These are phyloP conservation scores for Pseudotulostoma volvatum DNA, from an alignment of 495 filamentous ascomycete genomes.

Conservation along the genomic window DNA sequence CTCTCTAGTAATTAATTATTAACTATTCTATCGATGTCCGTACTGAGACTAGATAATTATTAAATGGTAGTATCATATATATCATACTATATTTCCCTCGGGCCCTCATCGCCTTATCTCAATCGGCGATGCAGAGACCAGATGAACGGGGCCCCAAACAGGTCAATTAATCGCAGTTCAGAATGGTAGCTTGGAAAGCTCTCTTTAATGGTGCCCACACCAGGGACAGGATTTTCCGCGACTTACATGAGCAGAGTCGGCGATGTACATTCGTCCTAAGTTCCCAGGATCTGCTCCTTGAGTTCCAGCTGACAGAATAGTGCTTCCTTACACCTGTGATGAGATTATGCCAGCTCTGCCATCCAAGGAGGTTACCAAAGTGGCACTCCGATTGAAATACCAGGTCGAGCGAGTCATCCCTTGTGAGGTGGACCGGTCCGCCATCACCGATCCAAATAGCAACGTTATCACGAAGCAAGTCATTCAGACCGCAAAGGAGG, in stretches of 20 bases:
- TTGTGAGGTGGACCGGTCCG: constrained; percentile 61
- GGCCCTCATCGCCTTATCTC: too few species aligned
- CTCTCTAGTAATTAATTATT: too few species aligned
- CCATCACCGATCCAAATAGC: constrained; percentile 64
- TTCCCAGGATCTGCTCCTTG: background rate
- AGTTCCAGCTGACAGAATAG: too few species aligned
- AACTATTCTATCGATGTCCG: too few species aligned
- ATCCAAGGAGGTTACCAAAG: constrained; percentile 58
- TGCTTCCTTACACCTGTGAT: constrained; percentile 22
- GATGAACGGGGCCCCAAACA: too few species aligned
- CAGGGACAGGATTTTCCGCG: constrained; percentile 9
- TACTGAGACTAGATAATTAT: too few species aligned
- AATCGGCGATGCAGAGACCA: too few species aligned
- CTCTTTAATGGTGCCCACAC: constrained; percentile 15
- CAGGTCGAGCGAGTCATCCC: constrained; percentile 79
- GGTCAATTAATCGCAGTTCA: constrained; percentile 1
- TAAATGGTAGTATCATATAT: too few species aligned
- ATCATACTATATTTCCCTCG: too few species aligned
- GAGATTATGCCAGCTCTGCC: constrained; percentile 34
- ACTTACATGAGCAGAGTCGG: constrained; percentile 17
- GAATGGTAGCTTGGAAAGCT: constrained; percentile 23
- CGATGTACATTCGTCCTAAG: constrained; percentile 24
- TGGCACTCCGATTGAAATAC: constrained; percentile 77
- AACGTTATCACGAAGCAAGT: constrained; percentile 68
- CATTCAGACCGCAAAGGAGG: constrained; percentile 57